phyloP scores from a whole-genome alignment of 805 yeast genomes.

The Candida andamanensis region DNA sequence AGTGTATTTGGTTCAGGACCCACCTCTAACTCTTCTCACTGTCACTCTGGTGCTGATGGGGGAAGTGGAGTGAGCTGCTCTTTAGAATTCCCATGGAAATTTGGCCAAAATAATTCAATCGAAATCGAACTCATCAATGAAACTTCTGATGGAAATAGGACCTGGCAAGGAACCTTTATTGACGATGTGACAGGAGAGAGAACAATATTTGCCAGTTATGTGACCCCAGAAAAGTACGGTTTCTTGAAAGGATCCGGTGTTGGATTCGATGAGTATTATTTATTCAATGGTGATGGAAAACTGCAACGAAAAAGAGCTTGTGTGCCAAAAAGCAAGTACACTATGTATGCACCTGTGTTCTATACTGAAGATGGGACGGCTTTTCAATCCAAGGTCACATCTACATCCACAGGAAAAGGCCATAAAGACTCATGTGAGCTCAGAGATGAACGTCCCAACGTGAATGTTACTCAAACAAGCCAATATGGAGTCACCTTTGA shows the following conservation, averaged over 20 bases:
- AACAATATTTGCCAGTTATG: constrained; percentile 4
- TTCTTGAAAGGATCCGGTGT: background rate
- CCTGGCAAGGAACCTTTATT: constrained; percentile 10
- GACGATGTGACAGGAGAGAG: constrained; percentile 9
- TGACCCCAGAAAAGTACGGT: constrained; percentile 8
- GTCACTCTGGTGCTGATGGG: constrained; percentile 10
- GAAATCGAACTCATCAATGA: constrained; percentile 1
- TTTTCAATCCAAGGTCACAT: background rate
- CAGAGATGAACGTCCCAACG: no score
- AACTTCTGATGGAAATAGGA: constrained; percentile 5
- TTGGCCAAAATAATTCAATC: constrained; percentile 9
- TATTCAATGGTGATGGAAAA: background rate
- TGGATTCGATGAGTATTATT: constrained; percentile 8
- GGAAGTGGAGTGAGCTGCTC: constrained; percentile 10
- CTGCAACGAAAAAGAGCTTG: constrained; percentile 1
- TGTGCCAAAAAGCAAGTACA: constrained; percentile 5
- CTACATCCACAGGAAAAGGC: no score
- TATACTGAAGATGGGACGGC: constrained; percentile 3
- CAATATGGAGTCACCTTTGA: no score
- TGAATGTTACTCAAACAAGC: no score
- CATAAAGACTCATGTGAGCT: no score
- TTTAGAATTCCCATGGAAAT: constrained; percentile 8
- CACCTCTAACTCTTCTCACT: constrained; percentile 1
- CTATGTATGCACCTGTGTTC: constrained; percentile 6
- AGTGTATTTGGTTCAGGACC: constrained; percentile 11